A percentile compares a stretch with the other conserved stretches of the same genome.
phyloP scores from a whole-genome alignment of 2,329 filamentous ascomycete genomes.

The Gnomoniopsis sp. region DNA sequence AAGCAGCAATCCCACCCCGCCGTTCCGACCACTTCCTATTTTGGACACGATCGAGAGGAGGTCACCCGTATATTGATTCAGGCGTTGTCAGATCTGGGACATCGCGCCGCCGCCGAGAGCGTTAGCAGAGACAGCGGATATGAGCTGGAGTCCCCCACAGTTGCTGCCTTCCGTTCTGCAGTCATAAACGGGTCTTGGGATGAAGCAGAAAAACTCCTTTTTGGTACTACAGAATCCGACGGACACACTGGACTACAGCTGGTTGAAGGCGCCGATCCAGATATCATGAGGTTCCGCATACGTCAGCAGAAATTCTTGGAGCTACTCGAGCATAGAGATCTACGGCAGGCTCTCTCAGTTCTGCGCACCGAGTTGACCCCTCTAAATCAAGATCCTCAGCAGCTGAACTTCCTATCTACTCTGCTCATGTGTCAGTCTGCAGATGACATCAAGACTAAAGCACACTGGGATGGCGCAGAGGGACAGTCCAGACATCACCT shows the following conservation, averaged over 20 bases:
- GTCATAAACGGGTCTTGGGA: constrained; percentile 79
- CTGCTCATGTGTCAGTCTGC: constrained; percentile 83
- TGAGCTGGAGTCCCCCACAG: constrained; percentile 79
- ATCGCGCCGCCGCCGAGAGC: constrained; percentile 69
- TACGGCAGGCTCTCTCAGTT: constrained; percentile 72
- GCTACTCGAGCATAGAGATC: constrained; percentile 73
- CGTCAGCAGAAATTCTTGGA: constrained; percentile 95
- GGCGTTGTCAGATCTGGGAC: constrained; percentile 83
- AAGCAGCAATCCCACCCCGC: constrained; percentile 20
- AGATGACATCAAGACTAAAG: constrained; percentile 72
- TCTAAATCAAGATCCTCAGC: constrained; percentile 71
- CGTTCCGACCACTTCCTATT: constrained; percentile 48
- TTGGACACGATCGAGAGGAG: constrained; percentile 87
- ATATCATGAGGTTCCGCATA: constrained; percentile 82
- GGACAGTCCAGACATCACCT: constrained; percentile 71
- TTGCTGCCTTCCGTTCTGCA: constrained; percentile 79
- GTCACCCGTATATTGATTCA: constrained; percentile 91
- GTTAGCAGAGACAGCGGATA: constrained; percentile 81
- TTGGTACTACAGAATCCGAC: constrained; percentile 45
- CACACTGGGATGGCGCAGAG: constrained; percentile 79
- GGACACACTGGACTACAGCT: constrained; percentile 63
- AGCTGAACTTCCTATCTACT: constrained; percentile 80
- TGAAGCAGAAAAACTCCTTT: constrained; percentile 78
- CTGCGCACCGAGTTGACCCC: constrained; percentile 85
- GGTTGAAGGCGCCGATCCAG: constrained; percentile 69